Evolutionary conservation across 352 stramenopile species (phyloP), one percentile per base, ranked within the genome.

Genomic region (Pythium aphanidermatum): DNA sequence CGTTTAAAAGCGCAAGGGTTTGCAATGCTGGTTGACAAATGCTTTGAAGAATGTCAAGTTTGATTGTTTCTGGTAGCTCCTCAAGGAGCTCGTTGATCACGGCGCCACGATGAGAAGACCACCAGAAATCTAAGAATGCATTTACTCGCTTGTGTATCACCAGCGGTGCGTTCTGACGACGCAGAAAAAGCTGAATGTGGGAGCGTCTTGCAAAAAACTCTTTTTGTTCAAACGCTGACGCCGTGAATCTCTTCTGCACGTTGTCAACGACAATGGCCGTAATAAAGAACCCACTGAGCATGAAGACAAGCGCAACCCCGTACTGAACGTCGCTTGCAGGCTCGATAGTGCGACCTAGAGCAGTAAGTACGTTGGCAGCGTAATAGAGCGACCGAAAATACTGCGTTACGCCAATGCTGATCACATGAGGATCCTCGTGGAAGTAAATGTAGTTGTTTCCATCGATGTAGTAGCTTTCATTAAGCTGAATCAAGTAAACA

Each of bases 251-350:
- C 46, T 89, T 89, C 50, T 89, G 76, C 4, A 86, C 76, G 14
- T 86, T 83, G 48, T 88, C 73, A 2, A 88, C 73, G 14, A 82
- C 74, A 17, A 82, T 70, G 4, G 73, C 75, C 0, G 75, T 85
- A 45, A 86, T 77, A 34, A 89, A 74, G 40, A 89, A 86, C 0
- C 74, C 76, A 20, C 70, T 85, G 9, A 89, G 40, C 71, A 86
- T 89, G 49, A 86, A 81, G 0, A 74, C 13, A 8, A 85, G 51
- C 11, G 74, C 76, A 5, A 70, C 30, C 2, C 59, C 56, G 24
- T 78, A 83, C 36, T 89, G 71, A 2, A 35, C 52, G 19, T 85
- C 59, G 8, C 58, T 83, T 0, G 38, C 62, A 3, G 76, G 76
- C 30, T 86, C 76, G 0, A 84, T 69, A 0, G 71, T 62, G 9